Base-by-base conservation (phyloP, 371 early-diverging fungal genomes). In the Mucor velutinosus region DNA sequence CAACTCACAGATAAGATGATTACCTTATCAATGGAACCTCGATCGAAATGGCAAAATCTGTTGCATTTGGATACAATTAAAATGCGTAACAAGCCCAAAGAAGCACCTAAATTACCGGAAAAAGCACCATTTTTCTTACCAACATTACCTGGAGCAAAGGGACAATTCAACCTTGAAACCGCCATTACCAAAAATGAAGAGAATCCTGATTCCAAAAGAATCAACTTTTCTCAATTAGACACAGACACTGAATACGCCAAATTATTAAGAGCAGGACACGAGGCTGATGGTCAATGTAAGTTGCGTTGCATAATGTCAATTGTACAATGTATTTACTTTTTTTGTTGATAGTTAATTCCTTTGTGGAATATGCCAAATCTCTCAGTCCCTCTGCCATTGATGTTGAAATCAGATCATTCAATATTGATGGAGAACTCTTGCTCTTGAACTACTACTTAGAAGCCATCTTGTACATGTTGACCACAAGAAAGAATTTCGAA, bases 61-160 rank as follows among this genome's bases (percentile, higher is more conserved):
- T 76, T 98, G 51, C 90, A 90, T 73, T 73, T 97, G 71, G 96
- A 97, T 11, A 87, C 91, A 7, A 95, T 97, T 83, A 96, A 97
- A 81, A 86, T 93, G 77, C 92, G 99, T 59, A 97, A 96, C 79
- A 93, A 93, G 75, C 95, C 98, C 23, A 90, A 84, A 64, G 90
- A 92, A 73, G 87, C 95, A 21, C 94, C 95, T 17, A 95, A 95
- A 70, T 87, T 86, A 19, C 94, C 95, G 29, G 97, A 94, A 72
- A 84, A 87, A 60, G 94, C 95, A 17, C 97, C 97, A 15, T 98
- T 98, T 87, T 98, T 98, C 83, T 77, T 98, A 72, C 90, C 91
- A 11, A 92, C 95, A 0, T 64, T 92, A 17, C 81, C 92, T 7
- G 94, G 92, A 21, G 87, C 89, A 4, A 81, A 86, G 45, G 87